phyloP scores from a whole-genome alignment of 257 asterid species.

The Solanum bukasovii region DNA sequence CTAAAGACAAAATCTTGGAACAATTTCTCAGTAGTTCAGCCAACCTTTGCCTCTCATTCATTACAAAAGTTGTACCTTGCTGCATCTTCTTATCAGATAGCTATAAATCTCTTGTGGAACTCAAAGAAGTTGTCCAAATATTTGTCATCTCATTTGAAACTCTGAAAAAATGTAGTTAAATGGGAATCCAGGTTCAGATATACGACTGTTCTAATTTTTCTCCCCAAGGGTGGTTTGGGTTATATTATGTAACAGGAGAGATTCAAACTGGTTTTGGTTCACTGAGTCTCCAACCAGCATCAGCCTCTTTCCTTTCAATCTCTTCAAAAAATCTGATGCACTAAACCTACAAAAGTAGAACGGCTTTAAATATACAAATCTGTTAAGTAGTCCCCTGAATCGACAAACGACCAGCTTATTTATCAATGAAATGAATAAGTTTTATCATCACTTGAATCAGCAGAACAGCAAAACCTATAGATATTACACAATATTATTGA shows the following conservation, averaged over 20 bases:
- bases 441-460: background rate
- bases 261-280: constrained; percentile 93
- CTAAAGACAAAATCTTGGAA: constrained; percentile 21
- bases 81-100: background rate
- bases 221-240: background rate
- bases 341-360: constrained; percentile 45
- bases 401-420: background rate
- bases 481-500: background rate
- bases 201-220: background rate
- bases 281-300: constrained; percentile 92
- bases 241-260: constrained; percentile 29
- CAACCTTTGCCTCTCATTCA: constrained; percentile 30
- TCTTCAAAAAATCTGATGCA: constrained; percentile 72
- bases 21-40: constrained; percentile 38
- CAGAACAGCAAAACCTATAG: background rate
- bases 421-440: background rate
- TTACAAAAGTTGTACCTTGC: constrained; percentile 6
- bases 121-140: background rate
- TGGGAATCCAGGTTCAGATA: background rate
- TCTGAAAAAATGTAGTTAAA: background rate
- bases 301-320: constrained; percentile 75
- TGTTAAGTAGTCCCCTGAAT: background rate
- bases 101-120: background rate
- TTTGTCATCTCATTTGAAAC: background rate
- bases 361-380: background rate